A percentile compares a stretch with the other conserved stretches of the same genome.
phyloP scores from a whole-genome alignment of 106 monocot genomes.

The Hemerocallis citrina region DNA sequence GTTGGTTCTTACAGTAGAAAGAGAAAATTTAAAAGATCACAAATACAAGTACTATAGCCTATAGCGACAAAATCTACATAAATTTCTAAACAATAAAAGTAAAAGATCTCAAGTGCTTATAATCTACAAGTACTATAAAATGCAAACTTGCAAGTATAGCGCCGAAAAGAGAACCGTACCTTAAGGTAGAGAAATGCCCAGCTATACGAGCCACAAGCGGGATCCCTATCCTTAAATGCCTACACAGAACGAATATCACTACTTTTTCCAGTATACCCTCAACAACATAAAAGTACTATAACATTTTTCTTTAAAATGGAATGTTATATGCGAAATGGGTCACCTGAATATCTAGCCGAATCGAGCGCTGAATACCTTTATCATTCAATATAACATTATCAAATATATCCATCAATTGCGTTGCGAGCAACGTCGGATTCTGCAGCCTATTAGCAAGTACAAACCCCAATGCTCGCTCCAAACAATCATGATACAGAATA shows the following conservation, averaged over 20 bases:
- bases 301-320: too few species aligned
- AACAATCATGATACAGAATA: conserved; percentile 63
- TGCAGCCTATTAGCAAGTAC: conserved; percentile 80
- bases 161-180: too few species aligned
- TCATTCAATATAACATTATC: conserved; percentile 63
- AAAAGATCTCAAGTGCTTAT: too few species aligned
- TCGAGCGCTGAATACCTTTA: conserved; percentile 41
- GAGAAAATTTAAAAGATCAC: too few species aligned
- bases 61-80: too few species aligned
- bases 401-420: conserved; percentile 77
- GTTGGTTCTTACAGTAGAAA: too few species aligned
- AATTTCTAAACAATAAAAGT: too few species aligned
- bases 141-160: too few species aligned
- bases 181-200: conserved; percentile 73
- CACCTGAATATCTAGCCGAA: conserved; percentile 77
- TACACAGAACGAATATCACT: conserved; percentile 14
- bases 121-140: too few species aligned
- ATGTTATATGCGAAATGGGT: too few species aligned
- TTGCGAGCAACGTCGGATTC: conserved; percentile 56
- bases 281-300: neutral
- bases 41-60: too few species aligned
- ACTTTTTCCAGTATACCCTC: neutral
- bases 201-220: conserved; percentile 64
- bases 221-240: conserved; percentile 78
- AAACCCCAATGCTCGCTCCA: conserved; percentile 66